Evolutionary conservation across 306 rosid species (phyloP).

Genomic region (Pyrus communis): DNA sequence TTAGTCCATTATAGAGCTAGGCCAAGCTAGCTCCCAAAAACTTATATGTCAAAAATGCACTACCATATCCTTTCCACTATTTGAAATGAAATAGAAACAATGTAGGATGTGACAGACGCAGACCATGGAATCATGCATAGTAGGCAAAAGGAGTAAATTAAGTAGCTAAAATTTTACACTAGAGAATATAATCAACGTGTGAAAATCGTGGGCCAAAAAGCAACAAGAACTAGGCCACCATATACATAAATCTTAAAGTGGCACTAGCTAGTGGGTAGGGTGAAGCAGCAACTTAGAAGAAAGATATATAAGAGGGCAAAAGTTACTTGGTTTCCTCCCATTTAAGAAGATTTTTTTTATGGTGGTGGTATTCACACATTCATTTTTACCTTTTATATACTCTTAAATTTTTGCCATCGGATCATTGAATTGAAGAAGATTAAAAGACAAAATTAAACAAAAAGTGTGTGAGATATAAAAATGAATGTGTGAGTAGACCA

Average conservation of each 20-base stretch:
- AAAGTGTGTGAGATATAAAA: too few species aligned
- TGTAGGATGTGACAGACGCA: slow-evolving; percentile 11
- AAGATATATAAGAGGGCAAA: too few species aligned
- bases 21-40: background rate
- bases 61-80: background rate
- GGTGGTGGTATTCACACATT: too few species aligned
- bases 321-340: too few species aligned
- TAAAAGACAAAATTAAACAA: too few species aligned
- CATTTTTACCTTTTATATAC: too few species aligned
- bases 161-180: background rate
- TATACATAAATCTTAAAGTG: background rate
- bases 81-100: background rate
- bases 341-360: too few species aligned
- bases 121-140: background rate
- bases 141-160: background rate
- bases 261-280: background rate
- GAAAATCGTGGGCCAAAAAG: background rate
- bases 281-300: background rate
- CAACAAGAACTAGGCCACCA: background rate
- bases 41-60: background rate
- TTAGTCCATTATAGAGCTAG: background rate
- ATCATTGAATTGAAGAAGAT: too few species aligned
- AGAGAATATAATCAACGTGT: background rate
- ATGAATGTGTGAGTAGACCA: too few species aligned
- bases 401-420: too few species aligned